Conservation (phyloP, 73 alveolate species). For the Blepharisma stoltei region DNA sequence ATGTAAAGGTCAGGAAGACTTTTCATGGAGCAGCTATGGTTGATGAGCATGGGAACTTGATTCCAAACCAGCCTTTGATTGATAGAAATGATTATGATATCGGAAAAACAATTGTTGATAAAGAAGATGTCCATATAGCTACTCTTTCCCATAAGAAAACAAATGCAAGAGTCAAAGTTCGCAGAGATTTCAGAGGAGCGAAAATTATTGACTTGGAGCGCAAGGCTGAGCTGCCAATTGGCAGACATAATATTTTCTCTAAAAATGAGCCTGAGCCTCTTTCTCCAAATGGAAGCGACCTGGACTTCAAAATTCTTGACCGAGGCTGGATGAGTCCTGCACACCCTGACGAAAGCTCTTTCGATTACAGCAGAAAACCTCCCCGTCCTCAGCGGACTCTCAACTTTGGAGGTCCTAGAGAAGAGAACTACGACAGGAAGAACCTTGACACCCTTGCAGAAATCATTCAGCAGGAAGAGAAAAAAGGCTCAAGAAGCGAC, state of each 20-base stretch:
- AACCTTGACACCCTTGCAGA: no score
- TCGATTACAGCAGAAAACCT: no score
- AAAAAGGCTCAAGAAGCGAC: no score
- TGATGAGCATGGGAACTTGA: slow-evolving; percentile 6
- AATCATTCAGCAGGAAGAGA: no score
- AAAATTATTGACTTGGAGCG: slow-evolving; percentile 12
- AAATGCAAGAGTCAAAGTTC: slow-evolving; percentile 7
- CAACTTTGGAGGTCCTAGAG: no score
- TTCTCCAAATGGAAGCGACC: not conserved
- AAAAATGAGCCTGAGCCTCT: slow-evolving; percentile 22
- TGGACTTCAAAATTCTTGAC: not conserved
- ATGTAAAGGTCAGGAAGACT: slow-evolving; percentile 7
- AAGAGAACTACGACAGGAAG: no score
- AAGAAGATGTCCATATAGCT: slow-evolving; percentile 24
- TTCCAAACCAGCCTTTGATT: slow-evolving; percentile 9
- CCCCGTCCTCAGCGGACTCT: no score
- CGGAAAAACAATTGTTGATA: slow-evolving; percentile 16
- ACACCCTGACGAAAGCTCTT: not conserved
- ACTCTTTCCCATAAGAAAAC: not conserved
- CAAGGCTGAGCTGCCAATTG: slow-evolving; percentile 8
- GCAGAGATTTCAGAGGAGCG: slow-evolving; percentile 26
- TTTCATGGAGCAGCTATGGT: slow-evolving; percentile 14
- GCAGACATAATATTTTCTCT: no score
- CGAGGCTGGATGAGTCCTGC: slow-evolving; percentile 24
- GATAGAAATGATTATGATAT: slow-evolving; percentile 25